phyloP scores from a whole-genome alignment of 345 rosid genomes.

The Gossypium rotundifolium region DNA sequence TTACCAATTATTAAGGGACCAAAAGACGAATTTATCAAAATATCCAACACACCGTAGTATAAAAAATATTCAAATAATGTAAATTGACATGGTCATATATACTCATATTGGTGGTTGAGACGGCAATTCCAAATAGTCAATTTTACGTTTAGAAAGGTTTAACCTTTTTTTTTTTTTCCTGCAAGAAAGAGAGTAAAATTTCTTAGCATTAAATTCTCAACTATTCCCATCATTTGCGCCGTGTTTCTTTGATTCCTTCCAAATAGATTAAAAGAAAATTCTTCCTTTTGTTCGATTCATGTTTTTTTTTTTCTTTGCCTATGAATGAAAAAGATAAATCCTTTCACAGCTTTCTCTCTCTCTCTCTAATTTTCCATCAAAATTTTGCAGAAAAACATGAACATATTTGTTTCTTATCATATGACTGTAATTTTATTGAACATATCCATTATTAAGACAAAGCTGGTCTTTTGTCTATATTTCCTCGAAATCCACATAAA shows the following conservation, averaged over 20 bases:
- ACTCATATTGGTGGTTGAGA: neutral
- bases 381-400: slow-evolving; percentile 11
- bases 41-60: too few species aligned
- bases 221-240: slow-evolving; percentile 11
- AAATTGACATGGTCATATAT: neutral
- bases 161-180: neutral
- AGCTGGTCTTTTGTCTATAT: neutral
- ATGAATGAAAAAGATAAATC: slow-evolving; percentile 3
- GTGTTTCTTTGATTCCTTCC: neutral
- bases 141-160: neutral
- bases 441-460: neutral
- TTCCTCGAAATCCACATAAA: neutral
- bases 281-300: neutral
- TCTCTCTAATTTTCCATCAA: neutral
- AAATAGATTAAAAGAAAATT: neutral
- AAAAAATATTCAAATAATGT: too few species aligned
- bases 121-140: neutral
- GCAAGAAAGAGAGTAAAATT: neutral
- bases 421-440: slow-evolving; percentile 1
- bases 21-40: too few species aligned
- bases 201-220: neutral
- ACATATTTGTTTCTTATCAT: slow-evolving; percentile 8
- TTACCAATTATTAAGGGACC: too few species aligned
- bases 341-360: slow-evolving; percentile 2
- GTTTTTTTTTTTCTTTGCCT: slow-evolving; percentile 7